These are phyloP conservation scores for Isatis lusitanica DNA, from an alignment of 441 rosid species.

Conservation along the genomic window DNA sequence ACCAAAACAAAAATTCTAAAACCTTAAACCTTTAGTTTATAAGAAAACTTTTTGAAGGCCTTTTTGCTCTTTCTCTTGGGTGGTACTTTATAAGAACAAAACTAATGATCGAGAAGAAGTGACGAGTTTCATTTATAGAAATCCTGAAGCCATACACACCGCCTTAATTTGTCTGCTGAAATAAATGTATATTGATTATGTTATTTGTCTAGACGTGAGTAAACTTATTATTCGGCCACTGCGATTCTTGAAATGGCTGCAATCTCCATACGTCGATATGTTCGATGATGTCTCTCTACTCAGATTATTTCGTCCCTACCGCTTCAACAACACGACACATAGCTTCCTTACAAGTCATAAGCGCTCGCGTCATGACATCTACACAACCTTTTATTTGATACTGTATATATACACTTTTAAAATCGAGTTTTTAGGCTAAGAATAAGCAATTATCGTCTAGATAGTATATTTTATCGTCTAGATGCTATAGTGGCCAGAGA, in stretches of 20 bases:
- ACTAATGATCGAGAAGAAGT: background rate
- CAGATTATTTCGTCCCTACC: background rate
- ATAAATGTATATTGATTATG: background rate
- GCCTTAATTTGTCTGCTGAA: slow-evolving; percentile 8
- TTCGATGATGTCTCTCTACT: slow-evolving; percentile 24
- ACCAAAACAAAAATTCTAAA: background rate
- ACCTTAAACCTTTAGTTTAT: background rate
- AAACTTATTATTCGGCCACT: background rate
- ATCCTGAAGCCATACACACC: background rate
- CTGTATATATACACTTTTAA: background rate
- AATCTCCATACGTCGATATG: slow-evolving; percentile 27
- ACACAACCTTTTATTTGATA: background rate
- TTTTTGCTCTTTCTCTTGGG: background rate
- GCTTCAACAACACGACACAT: slow-evolving; percentile 25
- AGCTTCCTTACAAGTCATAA: slow-evolving; percentile 2
- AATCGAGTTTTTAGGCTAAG: too few relatives aligned
- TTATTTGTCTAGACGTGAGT: slow-evolving; percentile 7
- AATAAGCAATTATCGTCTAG: background rate
- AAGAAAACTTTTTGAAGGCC: background rate
- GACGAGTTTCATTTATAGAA: slow-evolving; percentile 4
- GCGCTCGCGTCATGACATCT: slow-evolving; percentile 5
- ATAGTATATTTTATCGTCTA: background rate
- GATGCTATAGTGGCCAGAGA: background rate
- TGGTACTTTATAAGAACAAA: background rate
- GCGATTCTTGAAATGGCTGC: slow-evolving; percentile 34